Base-by-base conservation (phyloP, 495 filamentous ascomycete species). In the Podospora pseudoanserina region DNA sequence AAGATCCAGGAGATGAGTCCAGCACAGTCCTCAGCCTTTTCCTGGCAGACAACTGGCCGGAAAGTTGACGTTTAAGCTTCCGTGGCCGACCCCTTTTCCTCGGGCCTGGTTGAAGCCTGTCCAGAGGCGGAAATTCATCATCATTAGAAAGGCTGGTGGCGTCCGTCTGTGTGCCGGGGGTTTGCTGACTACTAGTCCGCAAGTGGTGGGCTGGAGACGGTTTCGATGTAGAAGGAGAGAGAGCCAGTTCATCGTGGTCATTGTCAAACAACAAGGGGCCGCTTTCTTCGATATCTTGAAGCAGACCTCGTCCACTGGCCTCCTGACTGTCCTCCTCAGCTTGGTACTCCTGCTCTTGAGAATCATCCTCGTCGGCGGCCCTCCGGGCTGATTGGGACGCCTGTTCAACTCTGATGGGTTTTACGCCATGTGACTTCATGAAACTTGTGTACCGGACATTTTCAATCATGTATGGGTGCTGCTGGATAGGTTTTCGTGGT, bases 401-500 rank as follows among this genome's bases (percentile, higher is more conserved):
- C 11, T 70, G 57, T 13, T 79, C 75, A 44, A 91, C 76, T 60
- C 82, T 85, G 44, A 92, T 77, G 0, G 90, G 89, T 67, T 84
- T 86, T 7, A 92, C 67, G 0, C 90, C 90, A 56, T 87, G 79
- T 5, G 85, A 85, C 65, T 84, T 87, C 74, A 91, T 83, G 9
- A 82, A 80, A 7, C 73, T 83, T 23, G 83, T 80, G 73, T 92
- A 92, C 66, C 86, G 85, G n/a, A 84, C 89, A 70, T 84, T 84
- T 71, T 93, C 91, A 5, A 90, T 72, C 2, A 86, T 75, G 73
- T 92, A 93, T 0, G 91, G 91, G 70, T 91, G 89, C 63, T 92
- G 76, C 72, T 94, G 91, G 39, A 92, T 92, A 3, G 90, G 86
- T 65, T 91, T 92, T 65, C 91, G 83, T 27, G 89, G 85, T 32